Evolutionary conservation across 306 rosid species (phyloP).

Genomic region (Ziziphus jujuba): DNA sequence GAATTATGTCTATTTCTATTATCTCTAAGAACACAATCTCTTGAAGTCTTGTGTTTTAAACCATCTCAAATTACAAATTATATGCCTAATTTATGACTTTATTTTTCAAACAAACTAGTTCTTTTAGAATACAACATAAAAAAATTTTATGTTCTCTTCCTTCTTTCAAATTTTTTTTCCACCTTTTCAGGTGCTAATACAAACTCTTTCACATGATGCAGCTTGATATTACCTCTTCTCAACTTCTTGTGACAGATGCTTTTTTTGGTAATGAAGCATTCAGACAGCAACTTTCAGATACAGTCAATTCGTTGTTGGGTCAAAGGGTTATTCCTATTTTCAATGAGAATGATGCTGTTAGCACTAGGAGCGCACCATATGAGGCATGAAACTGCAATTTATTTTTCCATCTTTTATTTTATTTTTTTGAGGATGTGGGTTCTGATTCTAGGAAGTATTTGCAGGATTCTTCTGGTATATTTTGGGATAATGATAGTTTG

Average conservation of each 20-base stretch:
- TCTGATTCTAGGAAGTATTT: constrained; percentile 31
- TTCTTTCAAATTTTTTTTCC: not conserved
- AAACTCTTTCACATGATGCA: constrained; percentile 35
- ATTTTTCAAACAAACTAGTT: no score
- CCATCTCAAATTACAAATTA: not conserved
- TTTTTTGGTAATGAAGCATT: constrained; percentile 64
- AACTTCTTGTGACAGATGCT: constrained; percentile 87
- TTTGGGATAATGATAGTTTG: constrained; percentile 94
- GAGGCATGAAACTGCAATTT: constrained; percentile 46
- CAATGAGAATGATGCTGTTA: constrained; percentile 93
- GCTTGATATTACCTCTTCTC: constrained; percentile 94
- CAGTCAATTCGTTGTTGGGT: constrained; percentile 57
- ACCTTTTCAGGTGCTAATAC: constrained; percentile 24
- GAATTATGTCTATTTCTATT: no score
- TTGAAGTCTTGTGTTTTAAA: no score
- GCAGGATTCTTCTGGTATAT: constrained; percentile 92
- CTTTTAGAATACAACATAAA: no score
- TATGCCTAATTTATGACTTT: no score
- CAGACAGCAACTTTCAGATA: constrained; percentile 74
- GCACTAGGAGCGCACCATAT: constrained; percentile 81
- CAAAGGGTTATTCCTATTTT: constrained; percentile 81
- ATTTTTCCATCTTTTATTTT: not conserved
- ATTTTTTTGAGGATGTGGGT: constrained; percentile 19
- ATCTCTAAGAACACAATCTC: no score
- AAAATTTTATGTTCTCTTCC: not conserved